Evolutionary conservation across 768 basidiomycete species (phyloP).

Genomic region (Russula foetens): DNA sequence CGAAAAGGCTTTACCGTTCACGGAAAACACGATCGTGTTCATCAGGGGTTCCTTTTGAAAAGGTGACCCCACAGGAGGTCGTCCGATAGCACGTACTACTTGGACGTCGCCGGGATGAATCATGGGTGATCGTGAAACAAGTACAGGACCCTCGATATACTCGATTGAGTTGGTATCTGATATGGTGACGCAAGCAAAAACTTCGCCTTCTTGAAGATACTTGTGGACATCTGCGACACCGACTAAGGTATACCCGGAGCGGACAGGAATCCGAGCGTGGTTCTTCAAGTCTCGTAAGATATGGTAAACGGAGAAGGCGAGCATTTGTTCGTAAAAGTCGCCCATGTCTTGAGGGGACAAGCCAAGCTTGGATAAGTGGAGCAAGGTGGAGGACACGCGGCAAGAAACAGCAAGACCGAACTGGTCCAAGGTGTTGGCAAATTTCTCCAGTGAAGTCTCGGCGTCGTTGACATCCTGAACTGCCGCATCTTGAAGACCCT

Average conservation of each 20-base stretch:
- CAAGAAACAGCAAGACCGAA: slow-evolving; percentile 53
- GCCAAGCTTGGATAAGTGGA: slow-evolving; percentile 41
- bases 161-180: slow-evolving; percentile 28
- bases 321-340: slow-evolving; percentile 42
- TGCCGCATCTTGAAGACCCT: slow-evolving; percentile 43
- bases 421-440: slow-evolving; percentile 43
- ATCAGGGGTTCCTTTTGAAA: slow-evolving; percentile 42
- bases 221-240: slow-evolving; percentile 62
- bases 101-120: slow-evolving; percentile 66
- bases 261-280: slow-evolving; percentile 57
- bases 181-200: slow-evolving; percentile 53
- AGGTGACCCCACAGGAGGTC: slow-evolving; percentile 45
- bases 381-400: slow-evolving; percentile 45
- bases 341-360: slow-evolving; percentile 32
- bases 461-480: slow-evolving; percentile 41
- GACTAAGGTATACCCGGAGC: slow-evolving; percentile 51
- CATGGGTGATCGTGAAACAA: slow-evolving; percentile 57
- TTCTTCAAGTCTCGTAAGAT: slow-evolving; percentile 59
- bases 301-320: slow-evolving; percentile 51
- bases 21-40: slow-evolving; percentile 64
- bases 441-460: slow-evolving; percentile 33
- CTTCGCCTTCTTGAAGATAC: slow-evolving; percentile 43
- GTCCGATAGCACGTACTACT: slow-evolving; percentile 50
- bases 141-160: slow-evolving; percentile 46
- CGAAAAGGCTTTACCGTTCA: slow-evolving; percentile 34